Evolutionary conservation across 192 early-diverging fungal genomes (phyloP), one percentile per base, ranked within the genome.

Genomic region (Neocallimastix lanati): DNA sequence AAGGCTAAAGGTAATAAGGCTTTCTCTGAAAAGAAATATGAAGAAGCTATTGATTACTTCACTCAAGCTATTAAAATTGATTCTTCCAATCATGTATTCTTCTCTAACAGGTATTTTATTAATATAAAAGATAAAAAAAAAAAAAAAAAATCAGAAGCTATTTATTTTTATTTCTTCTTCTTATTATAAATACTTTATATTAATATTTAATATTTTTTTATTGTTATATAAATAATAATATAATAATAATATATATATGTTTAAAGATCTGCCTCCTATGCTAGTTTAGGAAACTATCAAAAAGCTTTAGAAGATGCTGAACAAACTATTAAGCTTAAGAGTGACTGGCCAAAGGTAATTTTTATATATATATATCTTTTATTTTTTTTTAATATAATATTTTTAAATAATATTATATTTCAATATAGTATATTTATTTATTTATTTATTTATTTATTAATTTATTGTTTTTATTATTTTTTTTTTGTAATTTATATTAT

Each of bases 1-100:
- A 94, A 94, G 81, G 84, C 90, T 2, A 84, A 83, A 28, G 96
- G 96, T 80, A 97, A 97, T 90, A 88, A 92, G 81, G 93, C 92
- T 79, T 97, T 97, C 84, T 83, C 91, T 29, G 85, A 92, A 38
- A 92, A 93, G 77, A 87, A 92, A 83, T 95, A 90, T 84, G 84
- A 88, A 16, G 88, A 87, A 79, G 95, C 96, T 4, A 90, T 96
- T 83, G 86, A 91, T 78, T 84, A 83, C 77, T 97, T 96, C 81
- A 88, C 94, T 50, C 82, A 94, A 80, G 96, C 95, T 28, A 95
- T 96, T 80, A 91, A 92, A 21, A 85, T 93, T 77, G 96, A 95
- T 80, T 86, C 93, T 16, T 82, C 84, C 77, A 97, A 97, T 89
- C 95, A 96, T 83, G 95, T 97, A 29, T 87, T 97, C 38, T 96